Evolutionary conservation across 2,329 filamentous ascomycete species (phyloP).

Genomic region (Beauveria asiatica): DNA sequence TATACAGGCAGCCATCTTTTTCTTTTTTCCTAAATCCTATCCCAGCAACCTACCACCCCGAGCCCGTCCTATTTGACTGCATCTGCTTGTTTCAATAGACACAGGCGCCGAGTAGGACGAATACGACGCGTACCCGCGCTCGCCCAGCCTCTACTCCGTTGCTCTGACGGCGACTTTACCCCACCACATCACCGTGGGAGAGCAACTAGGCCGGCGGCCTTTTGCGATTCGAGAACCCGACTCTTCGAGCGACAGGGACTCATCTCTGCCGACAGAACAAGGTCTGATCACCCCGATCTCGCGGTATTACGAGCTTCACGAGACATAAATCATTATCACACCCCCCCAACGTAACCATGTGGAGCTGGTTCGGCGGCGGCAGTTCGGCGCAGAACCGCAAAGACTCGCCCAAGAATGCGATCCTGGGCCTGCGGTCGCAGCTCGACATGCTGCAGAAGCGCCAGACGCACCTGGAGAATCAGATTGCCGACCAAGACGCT

Average conservation of each 20-base stretch:
- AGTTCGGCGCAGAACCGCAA: conserved; percentile 75
- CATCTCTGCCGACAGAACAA: not conserved
- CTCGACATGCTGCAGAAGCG: conserved; percentile 97
- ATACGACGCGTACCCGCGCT: not conserved
- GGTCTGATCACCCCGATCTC: not conserved
- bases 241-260: not conserved
- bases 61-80: not conserved
- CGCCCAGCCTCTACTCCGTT: not conserved
- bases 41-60: not conserved
- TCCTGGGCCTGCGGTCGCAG: conserved; percentile 77
- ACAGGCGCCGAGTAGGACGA: not conserved
- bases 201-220: not conserved
- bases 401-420: conserved; percentile 94
- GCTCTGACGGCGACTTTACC: conserved; percentile 5
- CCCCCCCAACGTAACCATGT: conserved; percentile 37
- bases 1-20: not conserved
- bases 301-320: not conserved
- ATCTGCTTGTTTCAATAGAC: not conserved
- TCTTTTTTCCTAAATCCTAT: not conserved
- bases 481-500: conserved; percentile 87
- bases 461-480: conserved; percentile 80
- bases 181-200: not conserved
- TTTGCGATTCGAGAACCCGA: conserved; percentile 2
- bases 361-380: conserved; percentile 90
- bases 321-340: not conserved